Percentiles rank a stretch among this genome's conserved stretches.
These are phyloP conservation scores for Cladosporium sp. DNA, from an alignment of 2,329 filamentous ascomycete species.

Conservation along the genomic window DNA sequence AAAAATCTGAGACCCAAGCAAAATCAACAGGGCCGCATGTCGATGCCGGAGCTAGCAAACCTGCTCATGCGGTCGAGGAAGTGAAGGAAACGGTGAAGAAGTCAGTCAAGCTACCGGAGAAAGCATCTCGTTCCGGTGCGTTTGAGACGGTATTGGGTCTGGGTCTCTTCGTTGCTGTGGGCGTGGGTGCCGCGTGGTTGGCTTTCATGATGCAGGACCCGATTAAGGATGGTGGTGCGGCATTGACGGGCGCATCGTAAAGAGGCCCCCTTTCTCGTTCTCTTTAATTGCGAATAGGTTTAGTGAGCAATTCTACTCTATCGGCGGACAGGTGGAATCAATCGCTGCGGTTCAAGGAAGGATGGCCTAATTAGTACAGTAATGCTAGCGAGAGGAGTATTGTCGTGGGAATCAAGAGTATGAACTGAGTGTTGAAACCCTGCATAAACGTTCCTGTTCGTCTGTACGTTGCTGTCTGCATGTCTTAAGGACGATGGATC, in stretches of 20 bases:
- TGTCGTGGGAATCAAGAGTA: not conserved
- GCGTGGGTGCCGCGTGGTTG: constrained; percentile 18
- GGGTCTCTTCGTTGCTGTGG: constrained; percentile 10
- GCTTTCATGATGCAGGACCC: constrained; percentile 20
- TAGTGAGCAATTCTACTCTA: not conserved
- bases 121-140: not conserved
- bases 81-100: not conserved
- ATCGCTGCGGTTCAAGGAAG: not conserved
- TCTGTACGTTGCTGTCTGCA: not conserved
- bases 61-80: not conserved
- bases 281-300: not conserved
- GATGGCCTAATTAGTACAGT: constrained; percentile 11
- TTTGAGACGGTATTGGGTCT: constrained; percentile 13
- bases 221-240: constrained; percentile 22
- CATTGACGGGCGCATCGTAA: constrained; percentile 8
- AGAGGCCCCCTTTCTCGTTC: not conserved
- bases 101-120: not conserved
- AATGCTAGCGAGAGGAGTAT: not conserved
- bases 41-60: not conserved
- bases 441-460: not conserved
- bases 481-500: not conserved
- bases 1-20: not conserved
- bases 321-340: not conserved
- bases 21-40: not conserved
- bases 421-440: not conserved